Base-by-base conservation (phyloP, 495 filamentous ascomycete species). In the Hypoxylon subgilvum region DNA sequence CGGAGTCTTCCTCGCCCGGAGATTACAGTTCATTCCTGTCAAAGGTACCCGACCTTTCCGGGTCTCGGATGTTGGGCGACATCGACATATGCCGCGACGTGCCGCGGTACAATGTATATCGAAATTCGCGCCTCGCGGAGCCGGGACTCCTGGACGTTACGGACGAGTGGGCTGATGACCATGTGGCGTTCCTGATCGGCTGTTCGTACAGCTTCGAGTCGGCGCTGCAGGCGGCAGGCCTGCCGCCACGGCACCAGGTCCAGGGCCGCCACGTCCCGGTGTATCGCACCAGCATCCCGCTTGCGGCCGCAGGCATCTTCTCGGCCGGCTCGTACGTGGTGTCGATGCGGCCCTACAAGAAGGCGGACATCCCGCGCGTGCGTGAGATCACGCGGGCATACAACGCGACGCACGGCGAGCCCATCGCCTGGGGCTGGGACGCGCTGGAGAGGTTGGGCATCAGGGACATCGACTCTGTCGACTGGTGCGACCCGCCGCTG, bases 341-440 rank as follows among this genome's bases (percentile, higher is more conserved):
- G 1, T 82, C 77, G 0, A 86, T 86, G 81, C 68, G 81, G 34
- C 75, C 78, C 0, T 84, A 84, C 61, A 66, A 53, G 12, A 52
- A 43, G 0, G 60, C 66, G 6, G 71, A 84, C n/a, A 59, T 86
- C 2, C 72, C 76, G 6, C 55, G 39, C 12, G 81, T 84, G 2
- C 63, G 82, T 17, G 70, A 72, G 1, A 69, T 84, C 14, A 82
- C 81, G 4, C 61, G 77, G 13, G 52, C 58, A 28, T 85, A 73
- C 69, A 46, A 63, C 8, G 63, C 72, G 3, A 81, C 79, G 13
- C 82, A 84, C 53, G 82, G 82, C n/a, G 82, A 85, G 67, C 81
- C 83, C 0, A 70, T 86, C 17, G 81, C 77, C 8, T 85, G 80
- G 81, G 82, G 82, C 1, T 86, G 81, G 82, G 78, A 82, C 2